Evolutionary conservation across 148 eudicot genomes (phyloP).

Genomic region (Tetragonia tetragonoides): DNA sequence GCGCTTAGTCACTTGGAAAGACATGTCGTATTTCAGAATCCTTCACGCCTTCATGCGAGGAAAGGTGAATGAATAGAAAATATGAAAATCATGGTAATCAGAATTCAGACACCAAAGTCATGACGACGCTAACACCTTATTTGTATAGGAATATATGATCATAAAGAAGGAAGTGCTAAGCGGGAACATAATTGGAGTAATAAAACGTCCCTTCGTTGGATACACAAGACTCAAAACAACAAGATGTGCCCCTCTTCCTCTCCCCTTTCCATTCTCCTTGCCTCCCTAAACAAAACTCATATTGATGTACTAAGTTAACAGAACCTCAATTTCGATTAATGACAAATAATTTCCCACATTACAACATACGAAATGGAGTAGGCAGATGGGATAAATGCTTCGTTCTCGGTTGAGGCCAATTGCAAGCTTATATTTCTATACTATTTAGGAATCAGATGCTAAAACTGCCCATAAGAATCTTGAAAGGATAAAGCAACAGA

Average conservation of each 20-base stretch:
- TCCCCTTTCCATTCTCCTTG: neutral
- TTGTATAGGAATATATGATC: neutral
- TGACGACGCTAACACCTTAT: neutral
- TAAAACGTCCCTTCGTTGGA: too few relatives aligned
- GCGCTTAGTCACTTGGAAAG: neutral
- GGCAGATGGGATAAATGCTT: neutral
- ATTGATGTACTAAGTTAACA: neutral
- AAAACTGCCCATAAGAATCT: neutral
- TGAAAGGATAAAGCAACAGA: neutral
- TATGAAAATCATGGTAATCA: neutral
- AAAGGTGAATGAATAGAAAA: neutral
- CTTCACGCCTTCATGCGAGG: neutral
- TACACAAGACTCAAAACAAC: too few relatives aligned
- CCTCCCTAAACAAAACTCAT: neutral
- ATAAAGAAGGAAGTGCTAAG: too few relatives aligned
- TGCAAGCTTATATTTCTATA: neutral
- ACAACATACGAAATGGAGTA: neutral
- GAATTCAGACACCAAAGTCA: neutral
- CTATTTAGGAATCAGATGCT: slow-evolving; percentile 1
- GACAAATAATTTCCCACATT: neutral
- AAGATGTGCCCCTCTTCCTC: too few relatives aligned
- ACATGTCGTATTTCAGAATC: neutral
- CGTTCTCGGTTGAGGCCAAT: neutral
- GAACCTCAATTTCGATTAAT: neutral
- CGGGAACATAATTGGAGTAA: too few relatives aligned